Evolutionary conservation across 2,329 filamentous ascomycete genomes (phyloP), one percentile per base, ranked within the genome.

Genomic region (Huntiella decipiens): DNA sequence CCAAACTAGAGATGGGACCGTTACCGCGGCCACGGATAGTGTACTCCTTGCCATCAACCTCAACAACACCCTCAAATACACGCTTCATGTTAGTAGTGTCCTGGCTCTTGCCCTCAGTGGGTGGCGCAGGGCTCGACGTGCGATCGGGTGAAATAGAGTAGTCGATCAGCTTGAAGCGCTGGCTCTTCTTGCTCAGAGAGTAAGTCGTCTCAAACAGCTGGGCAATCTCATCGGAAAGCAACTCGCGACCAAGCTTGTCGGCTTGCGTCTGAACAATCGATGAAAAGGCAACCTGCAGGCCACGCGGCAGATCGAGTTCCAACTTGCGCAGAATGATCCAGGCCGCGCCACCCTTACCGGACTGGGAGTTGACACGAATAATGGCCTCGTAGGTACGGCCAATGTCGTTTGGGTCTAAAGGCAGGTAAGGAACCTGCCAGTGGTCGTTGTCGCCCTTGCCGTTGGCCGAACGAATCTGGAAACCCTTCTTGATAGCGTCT

Each of bases 351-450:
- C 88, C 88, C 66, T 98, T 96, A 53, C 88, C 88, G 55, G 77
- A 84, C 61, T 96, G 88, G 13, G 84, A 93, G 68, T 96, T 98
- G 72, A 96, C 88, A 50, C 88, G 82, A 59, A 96, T 96, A 58
- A 96, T 82, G 49, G 88, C 88, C 64, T 96, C 87, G 72, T 96
- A 96, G n/a, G 79, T 95, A 48, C 88, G 78, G 43, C 88, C 88
- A 52, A 96, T 94, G 57, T 96, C 88, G 57, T 82, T 72, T 4
- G 88, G 88, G 57, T 96, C 88, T 55, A 96, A 73, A 10, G 88
- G 88, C 42, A 96, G 78, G 59, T 96, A 96, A 0, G 88, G 88
- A 35, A 95, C 71, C 54, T 82, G 67, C 88, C 88, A 96, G 36
- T 64, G 66, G 56, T 78, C 74, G 47, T 88, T 75, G 57, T 71